Percentiles rank a stretch among this genome's conserved stretches.
phyloP scores from a whole-genome alignment of 2,329 filamentous ascomycete species.

The Hypomyces perniciosus region DNA sequence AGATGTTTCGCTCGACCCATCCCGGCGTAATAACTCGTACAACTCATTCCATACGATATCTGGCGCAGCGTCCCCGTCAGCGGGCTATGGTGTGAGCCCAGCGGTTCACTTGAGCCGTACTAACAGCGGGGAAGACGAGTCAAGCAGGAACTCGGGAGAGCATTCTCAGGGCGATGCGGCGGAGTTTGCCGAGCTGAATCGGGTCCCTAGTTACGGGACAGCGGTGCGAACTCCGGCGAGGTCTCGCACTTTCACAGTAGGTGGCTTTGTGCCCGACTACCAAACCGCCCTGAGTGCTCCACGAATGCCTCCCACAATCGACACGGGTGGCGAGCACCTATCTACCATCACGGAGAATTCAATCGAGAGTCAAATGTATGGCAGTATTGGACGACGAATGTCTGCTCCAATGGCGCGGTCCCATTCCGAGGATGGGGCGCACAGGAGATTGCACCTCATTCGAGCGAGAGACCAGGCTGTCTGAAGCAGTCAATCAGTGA shows the following conservation, averaged over 20 bases:
- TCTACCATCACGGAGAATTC: conserved; percentile 28
- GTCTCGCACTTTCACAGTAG: conserved; percentile 43
- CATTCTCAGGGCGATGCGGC: conserved; percentile 52
- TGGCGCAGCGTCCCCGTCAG: conserved; percentile 37
- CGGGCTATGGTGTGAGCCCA: conserved; percentile 35
- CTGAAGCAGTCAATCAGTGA: conserved; percentile 5
- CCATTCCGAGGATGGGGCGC: conserved; percentile 6
- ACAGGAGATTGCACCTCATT: conserved; percentile 30
- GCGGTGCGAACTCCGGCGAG: conserved; percentile 61
- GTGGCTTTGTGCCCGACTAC: conserved; percentile 59
- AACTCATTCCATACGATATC: conserved; percentile 38
- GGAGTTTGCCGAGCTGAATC: conserved; percentile 60
- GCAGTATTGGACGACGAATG: not conserved
- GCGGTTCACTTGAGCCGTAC: conserved; percentile 47
- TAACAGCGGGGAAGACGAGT: conserved; percentile 46
- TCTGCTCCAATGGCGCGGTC: conserved; percentile 4
- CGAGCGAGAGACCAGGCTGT: conserved; percentile 31
- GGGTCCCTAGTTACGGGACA: conserved; percentile 72
- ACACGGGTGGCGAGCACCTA: conserved; percentile 24
- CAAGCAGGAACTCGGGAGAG: conserved; percentile 50
- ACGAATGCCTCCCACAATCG: conserved; percentile 37
- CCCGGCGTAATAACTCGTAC: conserved; percentile 41
- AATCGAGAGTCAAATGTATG: conserved; percentile 17
- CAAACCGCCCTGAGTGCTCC: conserved; percentile 53
- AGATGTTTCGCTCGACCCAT: conserved; percentile 53